phyloP scores from a whole-genome alignment of 768 basidiomycete species.

The Lentinula sp. region DNA sequence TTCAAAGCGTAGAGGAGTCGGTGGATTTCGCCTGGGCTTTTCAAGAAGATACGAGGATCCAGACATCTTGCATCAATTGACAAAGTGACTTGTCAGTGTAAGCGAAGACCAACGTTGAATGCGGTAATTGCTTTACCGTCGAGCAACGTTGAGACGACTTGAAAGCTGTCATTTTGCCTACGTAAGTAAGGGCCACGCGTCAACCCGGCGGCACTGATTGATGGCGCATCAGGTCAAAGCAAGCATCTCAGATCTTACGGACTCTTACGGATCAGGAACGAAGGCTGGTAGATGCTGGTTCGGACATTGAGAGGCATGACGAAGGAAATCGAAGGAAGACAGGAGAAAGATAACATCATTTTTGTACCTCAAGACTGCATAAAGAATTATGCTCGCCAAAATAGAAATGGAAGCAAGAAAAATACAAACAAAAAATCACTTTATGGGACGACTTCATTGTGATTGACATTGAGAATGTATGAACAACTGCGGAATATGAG shows the following conservation, averaged over 20 bases:
- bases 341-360: no score
- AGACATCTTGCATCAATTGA: not conserved
- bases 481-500: not conserved
- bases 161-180: not conserved
- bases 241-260: not conserved
- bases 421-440: no score
- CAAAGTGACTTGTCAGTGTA: not conserved
- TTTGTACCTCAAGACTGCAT: no score
- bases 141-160: not conserved
- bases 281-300: no score
- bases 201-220: not conserved
- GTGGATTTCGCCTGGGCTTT: constrained; percentile 45
- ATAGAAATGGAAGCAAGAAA: no score
- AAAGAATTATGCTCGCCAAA: no score
- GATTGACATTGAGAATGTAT: not conserved
- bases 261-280: no score
- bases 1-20: constrained; percentile 54
- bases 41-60: constrained; percentile 54
- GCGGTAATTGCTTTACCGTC: not conserved
- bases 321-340: no score
- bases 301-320: no score
- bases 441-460: not conserved
- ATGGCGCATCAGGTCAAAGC: not conserved
- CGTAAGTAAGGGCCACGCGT: not conserved
- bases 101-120: not conserved